A percentile compares a stretch with the other conserved stretches of the same genome.
These are phyloP conservation scores for Rhytidhysteron rufulum DNA, from an alignment of 2,329 filamentous ascomycete genomes.

Conservation along the genomic window DNA sequence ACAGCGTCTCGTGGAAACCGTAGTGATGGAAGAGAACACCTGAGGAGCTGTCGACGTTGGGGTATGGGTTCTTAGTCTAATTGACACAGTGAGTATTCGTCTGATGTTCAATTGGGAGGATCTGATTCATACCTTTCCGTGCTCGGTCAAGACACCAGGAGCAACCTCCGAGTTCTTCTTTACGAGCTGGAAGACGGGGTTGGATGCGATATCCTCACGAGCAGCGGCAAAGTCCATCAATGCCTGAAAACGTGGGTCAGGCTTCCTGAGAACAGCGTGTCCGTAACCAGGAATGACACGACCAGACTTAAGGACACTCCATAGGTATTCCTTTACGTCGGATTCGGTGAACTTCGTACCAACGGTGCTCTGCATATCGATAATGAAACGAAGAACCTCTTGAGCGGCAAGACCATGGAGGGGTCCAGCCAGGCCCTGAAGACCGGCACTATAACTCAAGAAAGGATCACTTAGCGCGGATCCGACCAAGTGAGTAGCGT, in stretches of 20 bases:
- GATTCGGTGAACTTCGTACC: slow-evolving; percentile 72
- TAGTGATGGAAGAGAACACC: slow-evolving; percentile 98
- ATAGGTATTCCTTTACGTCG: slow-evolving; percentile 85
- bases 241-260: slow-evolving; percentile 93
- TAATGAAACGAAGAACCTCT: slow-evolving; percentile 93
- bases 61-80: slow-evolving; percentile 90
- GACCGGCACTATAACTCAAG: slow-evolving; percentile 91
- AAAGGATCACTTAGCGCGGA: slow-evolving; percentile 93
- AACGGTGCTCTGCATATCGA: slow-evolving; percentile 91
- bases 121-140: slow-evolving; percentile 67
- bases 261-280: slow-evolving; percentile 93
- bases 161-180: slow-evolving; percentile 91
- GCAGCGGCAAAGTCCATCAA: slow-evolving; percentile 91
- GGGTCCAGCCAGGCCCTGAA: slow-evolving; percentile 93
- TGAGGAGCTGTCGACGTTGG: slow-evolving; percentile 91
- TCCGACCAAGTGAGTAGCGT: slow-evolving; percentile 91
- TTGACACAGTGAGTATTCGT: neutral
- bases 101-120: neutral
- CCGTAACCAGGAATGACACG: slow-evolving; percentile 94
- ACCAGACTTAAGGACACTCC: slow-evolving; percentile 87
- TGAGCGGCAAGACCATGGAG: slow-evolving; percentile 91
- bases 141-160: slow-evolving; percentile 83
- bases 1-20: slow-evolving; percentile 93
- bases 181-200: slow-evolving; percentile 92
- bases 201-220: slow-evolving; percentile 76